These are phyloP conservation scores for Stenogyne calaminthoides DNA, from an alignment of 305 asterid genomes.

Conservation along the genomic window DNA sequence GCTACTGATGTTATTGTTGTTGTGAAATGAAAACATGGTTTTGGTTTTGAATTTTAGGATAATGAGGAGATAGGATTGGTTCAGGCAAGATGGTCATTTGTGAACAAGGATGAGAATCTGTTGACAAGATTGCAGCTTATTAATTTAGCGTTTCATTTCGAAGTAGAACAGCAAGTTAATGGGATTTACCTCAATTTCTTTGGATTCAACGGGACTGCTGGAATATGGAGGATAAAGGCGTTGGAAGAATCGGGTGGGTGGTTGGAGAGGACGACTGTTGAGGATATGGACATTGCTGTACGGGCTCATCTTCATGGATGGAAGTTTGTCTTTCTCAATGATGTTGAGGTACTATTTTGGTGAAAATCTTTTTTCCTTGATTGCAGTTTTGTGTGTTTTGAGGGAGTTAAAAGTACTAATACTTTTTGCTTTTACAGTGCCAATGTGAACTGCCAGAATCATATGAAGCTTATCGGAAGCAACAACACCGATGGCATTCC, in stretches of 20 bases:
- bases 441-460: slow-evolving; percentile 93
- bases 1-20: background rate
- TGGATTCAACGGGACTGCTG: slow-evolving; percentile 96
- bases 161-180: slow-evolving; percentile 95
- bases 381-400: background rate
- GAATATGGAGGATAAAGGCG: slow-evolving; percentile 93
- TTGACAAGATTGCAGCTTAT: slow-evolving; percentile 82
- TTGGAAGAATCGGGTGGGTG: slow-evolving; percentile 96
- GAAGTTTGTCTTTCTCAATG: slow-evolving; percentile 85
- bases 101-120: slow-evolving; percentile 91
- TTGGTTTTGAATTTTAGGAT: slow-evolving; percentile 56
- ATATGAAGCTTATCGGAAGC: slow-evolving; percentile 89
- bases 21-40: slow-evolving; percentile 7
- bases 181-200: slow-evolving; percentile 84
- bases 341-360: slow-evolving; percentile 68
- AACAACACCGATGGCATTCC: slow-evolving; percentile 96
- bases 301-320: slow-evolving; percentile 91
- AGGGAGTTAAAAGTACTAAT: background rate
- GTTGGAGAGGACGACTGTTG: slow-evolving; percentile 93
- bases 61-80: slow-evolving; percentile 89
- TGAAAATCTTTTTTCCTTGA: background rate
- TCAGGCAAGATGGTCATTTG: slow-evolving; percentile 96
- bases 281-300: slow-evolving; percentile 93
- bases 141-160: slow-evolving; percentile 91
- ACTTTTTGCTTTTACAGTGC: slow-evolving; percentile 47